Base-by-base conservation (phyloP, 179 eudicot species). In the Patellifolia procumbens region DNA sequence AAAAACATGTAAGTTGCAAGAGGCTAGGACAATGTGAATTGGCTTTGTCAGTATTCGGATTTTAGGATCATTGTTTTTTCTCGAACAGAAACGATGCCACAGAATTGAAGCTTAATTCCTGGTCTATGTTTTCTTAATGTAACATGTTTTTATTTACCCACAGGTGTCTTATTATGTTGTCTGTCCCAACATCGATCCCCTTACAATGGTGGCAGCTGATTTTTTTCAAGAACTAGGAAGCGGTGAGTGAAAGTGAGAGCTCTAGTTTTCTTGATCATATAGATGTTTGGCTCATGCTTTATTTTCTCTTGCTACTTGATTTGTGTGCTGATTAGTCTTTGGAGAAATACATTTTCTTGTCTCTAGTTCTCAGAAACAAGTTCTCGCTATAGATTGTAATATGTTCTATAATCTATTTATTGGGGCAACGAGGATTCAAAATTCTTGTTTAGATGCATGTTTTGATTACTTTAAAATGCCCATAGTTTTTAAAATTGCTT, bases 211-310 rank as follows among this genome's bases (percentile, higher is more conserved):
- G 71, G 92, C 99, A 81, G 83, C 89, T 63, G 98, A 93, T 81
- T 96, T 93, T 83, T 96, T 96, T 79, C 98, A 93, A 76, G 97
- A 96, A 83, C 88, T 96, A 81, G 96, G 96, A 74, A 90, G 97
- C 55, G 99, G 99, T 96, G 72, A 89, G 93, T 85, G 64, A 77
- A 72, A 60, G 70, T 63, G 55, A 58, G n/a, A 13, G 17, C 4
- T 22, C 26, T 63, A 29, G 19, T 35, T 48, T 2, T 28, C 20
- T 13, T 35, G 5, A 13, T 19, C n/a, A 1, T 2, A 65, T 37
- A 37, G 29, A 65, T 65, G 24, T 42, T 65, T 37, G 49, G 55
- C 22, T 51, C 46, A 62, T 53, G 35, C 22, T 19, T 62, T 42
- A 59, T 42, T 32, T 69, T 34, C 10, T n/a, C 13, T 7, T 17